Evolutionary conservation across 2,329 filamentous ascomycete genomes (phyloP).

Genomic region (Sporothrix protearum): DNA sequence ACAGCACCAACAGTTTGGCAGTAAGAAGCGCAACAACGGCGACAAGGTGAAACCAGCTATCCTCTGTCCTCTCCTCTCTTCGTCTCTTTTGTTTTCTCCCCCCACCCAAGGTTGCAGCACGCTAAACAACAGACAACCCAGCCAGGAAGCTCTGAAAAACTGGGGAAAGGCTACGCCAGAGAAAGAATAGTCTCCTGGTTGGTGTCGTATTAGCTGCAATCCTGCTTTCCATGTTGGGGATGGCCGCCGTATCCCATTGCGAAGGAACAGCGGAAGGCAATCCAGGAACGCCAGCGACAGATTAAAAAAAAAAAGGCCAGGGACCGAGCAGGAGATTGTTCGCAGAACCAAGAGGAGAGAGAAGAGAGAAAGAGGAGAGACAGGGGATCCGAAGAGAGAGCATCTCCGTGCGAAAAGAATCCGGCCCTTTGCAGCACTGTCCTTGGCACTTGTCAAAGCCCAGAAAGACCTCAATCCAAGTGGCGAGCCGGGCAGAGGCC

Average conservation of each 20-base stretch:
- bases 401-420: background rate
- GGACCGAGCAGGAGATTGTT: background rate
- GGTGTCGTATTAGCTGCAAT: constrained; percentile 18
- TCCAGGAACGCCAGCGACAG: constrained; percentile 18
- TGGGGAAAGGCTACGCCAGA: constrained; percentile 10
- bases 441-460: background rate
- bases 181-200: constrained; percentile 3
- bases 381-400: background rate
- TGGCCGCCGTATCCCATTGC: constrained; percentile 2
- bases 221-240: constrained; percentile 17
- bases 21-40: background rate
- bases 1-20: background rate
- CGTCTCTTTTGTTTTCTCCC: background rate
- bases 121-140: constrained; percentile 1
- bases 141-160: constrained; percentile 15
- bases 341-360: background rate
- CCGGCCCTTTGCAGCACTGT: constrained; percentile 7
- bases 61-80: background rate
- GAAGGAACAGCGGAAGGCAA: constrained; percentile 12
- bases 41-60: background rate
- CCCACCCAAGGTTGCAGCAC: constrained; percentile 17
- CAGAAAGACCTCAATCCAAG: background rate
- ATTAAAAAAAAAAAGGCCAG: background rate
- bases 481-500: background rate
- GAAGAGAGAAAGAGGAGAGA: background rate